Evolutionary conservation across 768 basidiomycete genomes (phyloP).

Genomic region (Tulasnella sp.): DNA sequence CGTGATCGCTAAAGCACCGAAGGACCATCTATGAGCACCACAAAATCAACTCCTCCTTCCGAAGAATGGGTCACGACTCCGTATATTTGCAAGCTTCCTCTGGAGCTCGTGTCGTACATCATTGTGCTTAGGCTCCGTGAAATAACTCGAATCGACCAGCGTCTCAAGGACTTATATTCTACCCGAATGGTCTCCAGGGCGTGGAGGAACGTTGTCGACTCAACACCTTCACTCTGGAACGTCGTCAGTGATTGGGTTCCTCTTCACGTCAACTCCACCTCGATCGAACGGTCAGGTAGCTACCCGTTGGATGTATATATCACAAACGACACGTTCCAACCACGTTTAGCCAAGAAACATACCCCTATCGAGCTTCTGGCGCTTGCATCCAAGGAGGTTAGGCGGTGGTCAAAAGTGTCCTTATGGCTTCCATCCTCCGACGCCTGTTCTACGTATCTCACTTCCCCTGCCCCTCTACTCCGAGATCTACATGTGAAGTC

Average conservation of each 20-base stretch:
- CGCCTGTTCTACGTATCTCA: neutral
- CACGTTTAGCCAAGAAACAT: neutral
- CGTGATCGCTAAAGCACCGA: neutral
- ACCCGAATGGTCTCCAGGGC: neutral
- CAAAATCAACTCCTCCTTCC: neutral
- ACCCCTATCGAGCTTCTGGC: neutral
- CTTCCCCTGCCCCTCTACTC: neutral
- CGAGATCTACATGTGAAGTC: neutral
- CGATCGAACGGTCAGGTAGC: neutral
- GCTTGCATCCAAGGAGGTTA: neutral
- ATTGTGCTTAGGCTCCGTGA: neutral
- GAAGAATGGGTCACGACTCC: neutral
- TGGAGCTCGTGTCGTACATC: neutral
- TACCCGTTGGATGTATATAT: neutral
- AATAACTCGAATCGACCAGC: neutral
- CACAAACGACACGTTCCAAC: neutral
- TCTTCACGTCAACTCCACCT: neutral
- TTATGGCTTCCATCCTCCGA: neutral
- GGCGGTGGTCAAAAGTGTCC: neutral
- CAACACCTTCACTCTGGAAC: neutral
- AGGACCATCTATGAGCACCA: neutral
- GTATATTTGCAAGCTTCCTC: neutral
- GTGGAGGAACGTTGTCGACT: neutral
- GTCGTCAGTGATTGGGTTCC: neutral
- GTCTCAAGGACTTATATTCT: neutral